phyloP scores from a whole-genome alignment of 371 early-diverging fungal genomes.

The Zychaea mexicana region DNA sequence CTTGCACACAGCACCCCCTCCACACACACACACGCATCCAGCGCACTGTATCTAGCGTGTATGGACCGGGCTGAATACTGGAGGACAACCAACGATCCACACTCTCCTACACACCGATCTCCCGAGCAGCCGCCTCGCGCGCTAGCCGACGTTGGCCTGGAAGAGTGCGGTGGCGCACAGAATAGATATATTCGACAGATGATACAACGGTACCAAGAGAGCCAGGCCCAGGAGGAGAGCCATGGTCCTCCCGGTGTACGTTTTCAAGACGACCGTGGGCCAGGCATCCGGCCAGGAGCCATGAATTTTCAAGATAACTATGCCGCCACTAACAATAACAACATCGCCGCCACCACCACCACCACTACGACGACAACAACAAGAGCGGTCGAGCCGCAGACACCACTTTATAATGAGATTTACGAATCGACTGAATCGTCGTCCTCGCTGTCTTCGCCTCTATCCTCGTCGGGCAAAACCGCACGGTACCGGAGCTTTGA shows the following conservation, averaged over 20 bases:
- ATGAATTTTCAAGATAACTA: background rate
- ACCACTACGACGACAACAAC: background rate
- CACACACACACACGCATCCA: background rate
- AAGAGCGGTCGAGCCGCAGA: background rate
- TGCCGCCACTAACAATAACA: background rate
- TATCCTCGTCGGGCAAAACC: background rate
- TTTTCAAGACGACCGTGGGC: background rate
- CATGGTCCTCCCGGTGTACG: background rate
- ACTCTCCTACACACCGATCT: slow-evolving; percentile 27
- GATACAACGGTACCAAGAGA: background rate
- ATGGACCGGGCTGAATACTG: slow-evolving; percentile 6
- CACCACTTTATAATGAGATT: background rate
- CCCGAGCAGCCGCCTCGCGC: slow-evolving; percentile 17
- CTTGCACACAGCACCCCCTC: background rate
- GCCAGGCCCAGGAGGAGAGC: background rate
- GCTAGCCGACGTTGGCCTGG: slow-evolving; percentile 8
- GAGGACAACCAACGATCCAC: slow-evolving; percentile 12
- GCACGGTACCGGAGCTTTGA: background rate
- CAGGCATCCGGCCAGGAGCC: background rate
- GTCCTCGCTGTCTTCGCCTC: background rate
- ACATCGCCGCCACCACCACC: background rate
- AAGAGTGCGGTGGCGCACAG: background rate
- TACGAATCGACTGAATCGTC: background rate
- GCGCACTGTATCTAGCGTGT: too few species aligned
- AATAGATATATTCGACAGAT: background rate